Percentiles rank a stretch among this genome's conserved stretches.
These are phyloP conservation scores for Clarkia xantiana DNA, from an alignment of 345 rosid species.

Conservation along the genomic window DNA sequence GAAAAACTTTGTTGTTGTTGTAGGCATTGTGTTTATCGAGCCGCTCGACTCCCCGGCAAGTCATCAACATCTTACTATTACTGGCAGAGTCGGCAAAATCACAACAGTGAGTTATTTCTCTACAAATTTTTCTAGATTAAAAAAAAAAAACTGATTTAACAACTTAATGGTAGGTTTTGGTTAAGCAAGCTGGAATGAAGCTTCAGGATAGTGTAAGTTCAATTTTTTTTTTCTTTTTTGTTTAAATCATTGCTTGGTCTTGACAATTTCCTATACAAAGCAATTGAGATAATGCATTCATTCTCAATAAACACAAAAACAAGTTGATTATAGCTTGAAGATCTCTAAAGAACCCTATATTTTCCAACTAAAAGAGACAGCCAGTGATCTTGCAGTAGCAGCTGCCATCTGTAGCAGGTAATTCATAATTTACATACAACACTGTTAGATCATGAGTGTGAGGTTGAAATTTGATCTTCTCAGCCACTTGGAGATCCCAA, in stretches of 20 bases:
- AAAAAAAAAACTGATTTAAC: not conserved
- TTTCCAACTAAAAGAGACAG: constrained; percentile 47
- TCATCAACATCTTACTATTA: constrained; percentile 66
- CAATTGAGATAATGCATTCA: too few relatives aligned
- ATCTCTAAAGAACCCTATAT: not conserved
- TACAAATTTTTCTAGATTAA: too few relatives aligned
- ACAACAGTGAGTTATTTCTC: constrained; percentile 42
- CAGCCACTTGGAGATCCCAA: constrained; percentile 91
- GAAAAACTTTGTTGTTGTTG: constrained; percentile 8
- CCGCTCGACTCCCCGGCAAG: constrained; percentile 51
- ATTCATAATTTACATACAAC: not conserved
- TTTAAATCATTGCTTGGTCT: too few relatives aligned
- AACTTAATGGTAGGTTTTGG: constrained; percentile 42
- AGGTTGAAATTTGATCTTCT: not conserved
- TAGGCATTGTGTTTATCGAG: constrained; percentile 74
- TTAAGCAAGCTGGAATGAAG: constrained; percentile 90
- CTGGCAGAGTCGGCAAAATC: constrained; percentile 81
- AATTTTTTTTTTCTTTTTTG: not conserved
- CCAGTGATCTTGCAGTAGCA: constrained; percentile 90
- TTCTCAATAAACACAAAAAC: too few relatives aligned
- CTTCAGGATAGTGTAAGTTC: constrained; percentile 63
- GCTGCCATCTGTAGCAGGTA: constrained; percentile 95
- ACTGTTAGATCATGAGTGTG: too few relatives aligned
- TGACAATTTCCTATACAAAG: too few relatives aligned
- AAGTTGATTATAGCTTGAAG: too few relatives aligned